Base-by-base conservation (phyloP, 768 basidiomycete genomes). In the Boletus bicolor region DNA sequence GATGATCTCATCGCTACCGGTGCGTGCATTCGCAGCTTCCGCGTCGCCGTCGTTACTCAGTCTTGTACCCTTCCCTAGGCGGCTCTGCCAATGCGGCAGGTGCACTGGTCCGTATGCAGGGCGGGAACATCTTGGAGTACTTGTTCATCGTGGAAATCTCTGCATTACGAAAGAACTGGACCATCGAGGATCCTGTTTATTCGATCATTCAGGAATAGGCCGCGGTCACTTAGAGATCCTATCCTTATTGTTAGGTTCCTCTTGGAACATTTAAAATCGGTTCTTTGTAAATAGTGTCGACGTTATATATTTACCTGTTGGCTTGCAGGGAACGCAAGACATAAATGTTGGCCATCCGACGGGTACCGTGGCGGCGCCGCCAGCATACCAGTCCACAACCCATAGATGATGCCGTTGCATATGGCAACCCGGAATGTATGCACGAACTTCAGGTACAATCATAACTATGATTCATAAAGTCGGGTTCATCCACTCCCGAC, bases 1-100 rank as follows among this genome's bases (percentile, higher is more conserved):
- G 97, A 99, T 72, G 97, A 99, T 72, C 79, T 99, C 39, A 91
- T 99, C 59, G 97, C 97, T 0, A 98, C 96, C 32, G 96, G 95
- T 90, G 59, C 42, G 79, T 58, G n/a, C n/a, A 17, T n/a, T 24
- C 32, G 17, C 49, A 12, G 6, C 14, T 41, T 37, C 30, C 24
- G 36, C n/a, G 39, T 19, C 30, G 50, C 34, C 36, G 19, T 24
- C 49, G n/a, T 57, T 32, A 7, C 41, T 64, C 48, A 64, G 21
- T 42, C n/a, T 26, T 28, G 5, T 52, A 32, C 50, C 30, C 19
- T 45, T 55, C 12, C 51, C 8, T 17, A 92, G 93, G 94, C 58
- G 97, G 97, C 9, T 97, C 94, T 34, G 97, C 97, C 8, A 84
- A 82, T 57, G 94, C 95, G 5, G 94, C 96, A 4, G 94, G 93